Evolutionary conservation across 352 stramenopile genomes (phyloP).

Genomic region (Sclerospora graminicola): DNA sequence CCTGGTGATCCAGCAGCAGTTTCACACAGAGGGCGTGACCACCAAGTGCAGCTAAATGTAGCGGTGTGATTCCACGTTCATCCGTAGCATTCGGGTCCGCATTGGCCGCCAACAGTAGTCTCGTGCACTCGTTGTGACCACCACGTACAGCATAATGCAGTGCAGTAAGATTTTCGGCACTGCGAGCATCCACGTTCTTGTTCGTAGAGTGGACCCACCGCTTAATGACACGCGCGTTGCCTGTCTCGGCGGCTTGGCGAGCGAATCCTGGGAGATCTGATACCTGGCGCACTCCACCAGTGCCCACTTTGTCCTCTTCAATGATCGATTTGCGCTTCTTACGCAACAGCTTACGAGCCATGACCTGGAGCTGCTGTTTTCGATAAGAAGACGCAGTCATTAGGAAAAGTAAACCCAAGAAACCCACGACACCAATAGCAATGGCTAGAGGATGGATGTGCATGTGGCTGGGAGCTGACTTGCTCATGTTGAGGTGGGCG

Average conservation of each 20-base stretch:
- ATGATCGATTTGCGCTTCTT: slow-evolving; percentile 44
- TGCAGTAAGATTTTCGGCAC: slow-evolving; percentile 67
- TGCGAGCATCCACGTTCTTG: slow-evolving; percentile 54
- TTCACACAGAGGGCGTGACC: slow-evolving; percentile 75
- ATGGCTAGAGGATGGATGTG: slow-evolving; percentile 61
- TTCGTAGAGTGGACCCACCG: slow-evolving; percentile 69
- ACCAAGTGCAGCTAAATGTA: slow-evolving; percentile 61
- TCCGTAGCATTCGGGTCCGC: slow-evolving; percentile 65
- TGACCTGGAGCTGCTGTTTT: slow-evolving; percentile 67
- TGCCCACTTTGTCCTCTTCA: slow-evolving; percentile 19
- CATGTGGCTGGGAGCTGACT: slow-evolving; percentile 6
- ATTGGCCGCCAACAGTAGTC: slow-evolving; percentile 43
- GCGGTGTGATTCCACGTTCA: slow-evolving; percentile 59
- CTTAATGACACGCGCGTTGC: slow-evolving; percentile 72
- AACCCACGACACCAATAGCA: slow-evolving; percentile 40
- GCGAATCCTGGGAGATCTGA: slow-evolving; percentile 56
- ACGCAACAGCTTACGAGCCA: slow-evolving; percentile 67
- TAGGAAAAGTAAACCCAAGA: slow-evolving; percentile 55
- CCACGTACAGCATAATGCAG: slow-evolving; percentile 65
- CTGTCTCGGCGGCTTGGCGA: slow-evolving; percentile 49
- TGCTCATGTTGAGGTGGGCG: slow-evolving; percentile 15
- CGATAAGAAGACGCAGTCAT: slow-evolving; percentile 67
- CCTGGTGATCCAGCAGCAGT: slow-evolving; percentile 67
- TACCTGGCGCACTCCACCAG: slow-evolving; percentile 11
- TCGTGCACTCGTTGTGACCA: slow-evolving; percentile 71